Evolutionary conservation across 306 rosid species (phyloP).

Genomic region (Rubus idaeus): DNA sequence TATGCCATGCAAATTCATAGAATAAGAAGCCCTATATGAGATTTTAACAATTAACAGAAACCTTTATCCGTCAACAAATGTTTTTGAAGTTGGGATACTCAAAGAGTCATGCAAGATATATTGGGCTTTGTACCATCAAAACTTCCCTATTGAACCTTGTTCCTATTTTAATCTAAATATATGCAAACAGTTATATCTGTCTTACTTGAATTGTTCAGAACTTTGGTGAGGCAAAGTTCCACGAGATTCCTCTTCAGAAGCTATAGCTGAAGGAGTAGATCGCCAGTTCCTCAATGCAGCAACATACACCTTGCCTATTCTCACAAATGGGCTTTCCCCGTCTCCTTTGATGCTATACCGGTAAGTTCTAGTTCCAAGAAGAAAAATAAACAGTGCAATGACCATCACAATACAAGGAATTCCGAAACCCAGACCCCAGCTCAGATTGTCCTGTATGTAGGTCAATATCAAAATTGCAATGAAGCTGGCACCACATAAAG

Average conservation of each 20-base stretch:
- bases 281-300: constrained; percentile 24
- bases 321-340: constrained; percentile 1
- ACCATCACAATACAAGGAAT: constrained; percentile 37
- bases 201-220: constrained; percentile 34
- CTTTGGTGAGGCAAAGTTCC: constrained; percentile 31
- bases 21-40: background rate
- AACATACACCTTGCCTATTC: constrained; percentile 11
- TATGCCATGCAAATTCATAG: background rate
- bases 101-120: background rate
- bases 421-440: constrained; percentile 35
- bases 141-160: background rate
- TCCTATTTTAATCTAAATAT: background rate
- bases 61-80: background rate
- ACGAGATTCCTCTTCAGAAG: constrained; percentile 27
- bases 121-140: background rate
- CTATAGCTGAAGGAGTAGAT: constrained; percentile 14
- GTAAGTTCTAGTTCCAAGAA: constrained; percentile 32
- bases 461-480: constrained; percentile 29
- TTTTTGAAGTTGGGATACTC: background rate
- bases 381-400: constrained; percentile 20
- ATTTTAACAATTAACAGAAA: background rate
- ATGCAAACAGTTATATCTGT: too few relatives aligned
- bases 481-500: constrained; percentile 35
- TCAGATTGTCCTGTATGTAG: constrained; percentile 42
- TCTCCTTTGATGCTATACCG: constrained; percentile 1